Conservation (phyloP, 164 flowering plant species). For the Vitis cinerea region DNA sequence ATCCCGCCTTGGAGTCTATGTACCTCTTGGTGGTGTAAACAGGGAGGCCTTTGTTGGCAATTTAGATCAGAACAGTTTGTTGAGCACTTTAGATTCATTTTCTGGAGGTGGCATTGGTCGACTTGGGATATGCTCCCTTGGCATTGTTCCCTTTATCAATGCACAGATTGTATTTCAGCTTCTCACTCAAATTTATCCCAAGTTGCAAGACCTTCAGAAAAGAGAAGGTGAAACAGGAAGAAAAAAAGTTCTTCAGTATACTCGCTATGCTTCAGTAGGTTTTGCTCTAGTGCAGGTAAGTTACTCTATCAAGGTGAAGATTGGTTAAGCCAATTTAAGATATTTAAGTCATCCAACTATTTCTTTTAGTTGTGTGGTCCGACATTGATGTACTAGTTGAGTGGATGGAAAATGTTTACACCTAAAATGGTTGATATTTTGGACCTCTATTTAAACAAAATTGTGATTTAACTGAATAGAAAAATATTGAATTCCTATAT, state of each 20-base stretch:
- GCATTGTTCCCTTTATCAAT: slow-evolving; percentile 98
- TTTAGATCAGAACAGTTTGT: slow-evolving; percentile 87
- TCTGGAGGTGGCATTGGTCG: slow-evolving; percentile 99
- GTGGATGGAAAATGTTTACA: too few relatives aligned
- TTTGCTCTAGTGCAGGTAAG: slow-evolving; percentile 94
- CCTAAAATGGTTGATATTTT: too few relatives aligned
- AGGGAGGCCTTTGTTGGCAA: slow-evolving; percentile 91
- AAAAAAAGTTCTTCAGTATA: slow-evolving; percentile 91
- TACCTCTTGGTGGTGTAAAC: slow-evolving; percentile 98
- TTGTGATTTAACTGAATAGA: not conserved
- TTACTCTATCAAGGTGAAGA: not conserved
- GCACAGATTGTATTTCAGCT: slow-evolving; percentile 97
- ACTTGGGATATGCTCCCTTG: slow-evolving; percentile 96
- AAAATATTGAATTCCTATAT: not conserved
- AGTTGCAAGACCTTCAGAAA: slow-evolving; percentile 98
- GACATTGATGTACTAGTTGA: too few relatives aligned
- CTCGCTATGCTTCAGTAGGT: slow-evolving; percentile 98
- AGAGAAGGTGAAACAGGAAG: slow-evolving; percentile 99
- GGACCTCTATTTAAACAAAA: too few relatives aligned
- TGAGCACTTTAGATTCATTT: slow-evolving; percentile 96
- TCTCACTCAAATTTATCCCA: slow-evolving; percentile 90
- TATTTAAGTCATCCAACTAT: not conserved
- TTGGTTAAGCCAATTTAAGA: not conserved
- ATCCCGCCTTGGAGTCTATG: slow-evolving; percentile 88
- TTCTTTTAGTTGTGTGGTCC: not conserved